Base-by-base conservation (phyloP, 306 rosid species). In the Cucurbita pepo region DNA sequence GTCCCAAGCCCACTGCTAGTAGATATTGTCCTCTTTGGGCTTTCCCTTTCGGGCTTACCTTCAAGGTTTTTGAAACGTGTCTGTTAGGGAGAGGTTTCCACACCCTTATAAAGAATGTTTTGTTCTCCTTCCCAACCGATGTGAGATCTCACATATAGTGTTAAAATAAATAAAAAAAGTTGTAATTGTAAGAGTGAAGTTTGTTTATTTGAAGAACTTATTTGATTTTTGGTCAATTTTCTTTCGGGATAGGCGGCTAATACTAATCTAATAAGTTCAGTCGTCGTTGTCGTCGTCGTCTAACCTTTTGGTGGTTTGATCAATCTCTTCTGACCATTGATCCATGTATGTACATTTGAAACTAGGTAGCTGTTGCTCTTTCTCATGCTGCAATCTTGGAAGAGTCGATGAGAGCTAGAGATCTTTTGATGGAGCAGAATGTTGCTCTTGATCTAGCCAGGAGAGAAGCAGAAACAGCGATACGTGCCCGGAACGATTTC, bases 381-480 rank as follows among this genome's bases (percentile, higher is more conserved):
- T 94, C 99, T 1, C 99, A 94, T 86, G 99, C 99, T 48, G 99
- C 99, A 71, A 94, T 94, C 65, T 79, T 94, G 78, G 99, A 94
- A 84, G 99, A 94, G 86, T 94, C 99, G 13, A 94, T 86, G 97
- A 89, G 95, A 81, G 99, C 99, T 51, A 89, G 97, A 84, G 96
- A 94, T 85, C 87, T 85, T 51, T 89, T 94, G n/a, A 81, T 94
- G 75, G 96, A 91, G 77, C 99, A 94, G 87, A 94, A 94, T 78
- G 85, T 91, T 84, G 97, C 97, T 3, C 92, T 94, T 74, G 99
- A 94, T 89, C 84, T 80, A 36, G 99, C 99, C 43, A 86, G 99
- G 84, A 87, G 96, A 80, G 99, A 94, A 85, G 99, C 99, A 25
- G 99, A 94, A 89, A 94, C 97, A 50, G 99, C 99, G 43, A 94